phyloP scores from a whole-genome alignment of 176 grass and related monocot species.

The Dendrocalamus sinicus region DNA sequence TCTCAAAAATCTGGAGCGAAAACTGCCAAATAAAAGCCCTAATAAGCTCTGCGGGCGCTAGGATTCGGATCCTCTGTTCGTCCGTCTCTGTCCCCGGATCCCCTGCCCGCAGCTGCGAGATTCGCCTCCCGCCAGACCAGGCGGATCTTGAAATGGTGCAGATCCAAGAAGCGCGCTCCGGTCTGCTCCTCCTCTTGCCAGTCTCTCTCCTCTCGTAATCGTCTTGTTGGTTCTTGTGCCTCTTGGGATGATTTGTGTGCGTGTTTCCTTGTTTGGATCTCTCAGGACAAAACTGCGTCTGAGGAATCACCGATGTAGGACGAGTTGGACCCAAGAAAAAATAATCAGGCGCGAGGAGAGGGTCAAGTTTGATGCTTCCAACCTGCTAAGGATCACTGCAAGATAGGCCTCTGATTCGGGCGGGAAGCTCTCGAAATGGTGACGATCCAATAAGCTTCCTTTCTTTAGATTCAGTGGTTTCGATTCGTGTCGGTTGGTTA shows the following conservation, averaged over 20 bases:
- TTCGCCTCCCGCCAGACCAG: background rate
- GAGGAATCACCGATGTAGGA: background rate
- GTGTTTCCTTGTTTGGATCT: slow-evolving; percentile 7
- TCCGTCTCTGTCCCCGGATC: background rate
- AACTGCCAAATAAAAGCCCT: background rate
- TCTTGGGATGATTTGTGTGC: background rate
- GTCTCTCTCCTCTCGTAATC: background rate
- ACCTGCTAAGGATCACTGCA: background rate
- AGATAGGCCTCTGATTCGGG: slow-evolving; percentile 8
- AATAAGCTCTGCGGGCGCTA: background rate
- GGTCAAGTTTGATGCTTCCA: slow-evolving; percentile 30
- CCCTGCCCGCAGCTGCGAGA: background rate
- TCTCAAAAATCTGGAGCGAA: slow-evolving; percentile 25
- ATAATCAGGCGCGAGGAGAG: background rate
- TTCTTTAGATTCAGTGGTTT: slow-evolving; percentile 33
- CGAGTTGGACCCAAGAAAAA: background rate
- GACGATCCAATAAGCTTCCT: slow-evolving; percentile 27
- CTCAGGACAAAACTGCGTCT: background rate
- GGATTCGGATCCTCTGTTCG: background rate
- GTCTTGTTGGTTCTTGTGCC: background rate
- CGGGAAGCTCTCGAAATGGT: slow-evolving; percentile 32
- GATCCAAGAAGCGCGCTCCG: slow-evolving; percentile 34
- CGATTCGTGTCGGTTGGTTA: background rate
- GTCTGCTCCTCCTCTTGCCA: background rate
- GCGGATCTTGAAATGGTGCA: background rate